Conservation (phyloP, 495 filamentous ascomycete species). For the Eremomyces bilateralis region DNA sequence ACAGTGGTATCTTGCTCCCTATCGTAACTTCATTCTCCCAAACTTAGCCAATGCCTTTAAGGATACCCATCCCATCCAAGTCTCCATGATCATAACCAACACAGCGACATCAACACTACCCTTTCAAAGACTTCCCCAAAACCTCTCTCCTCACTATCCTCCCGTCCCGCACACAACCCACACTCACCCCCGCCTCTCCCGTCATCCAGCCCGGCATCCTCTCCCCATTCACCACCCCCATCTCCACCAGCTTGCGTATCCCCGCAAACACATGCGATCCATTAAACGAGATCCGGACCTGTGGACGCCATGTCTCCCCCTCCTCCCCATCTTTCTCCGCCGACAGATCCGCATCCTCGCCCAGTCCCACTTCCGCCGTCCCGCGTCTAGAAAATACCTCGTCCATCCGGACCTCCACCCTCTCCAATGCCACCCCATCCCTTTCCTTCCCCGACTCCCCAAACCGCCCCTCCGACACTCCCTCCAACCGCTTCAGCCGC, state of each 20-base stretch:
- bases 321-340: not conserved
- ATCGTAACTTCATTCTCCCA: no score
- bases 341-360: not conserved
- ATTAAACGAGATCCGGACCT: conserved; percentile 42
- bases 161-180: conserved; percentile 42
- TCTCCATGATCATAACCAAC: no score
- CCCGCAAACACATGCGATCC: conserved; percentile 69
- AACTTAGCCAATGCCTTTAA: no score
- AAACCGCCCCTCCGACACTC: conserved; percentile 33
- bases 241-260: conserved; percentile 50
- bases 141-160: no score
- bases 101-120: no score
- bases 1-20: no score
- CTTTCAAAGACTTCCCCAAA: no score
- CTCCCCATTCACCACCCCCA: conserved; percentile 47
- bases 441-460: conserved; percentile 24
- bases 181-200: conserved; percentile 60
- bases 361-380: not conserved
- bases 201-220: conserved; percentile 83
- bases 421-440: conserved; percentile 37
- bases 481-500: conserved; percentile 21
- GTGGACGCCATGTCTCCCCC: conserved; percentile 25
- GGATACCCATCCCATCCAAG: no score
- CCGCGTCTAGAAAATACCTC: conserved; percentile 25
- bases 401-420: conserved; percentile 35